A percentile compares a stretch with the other conserved stretches of the same genome.
phyloP scores from a whole-genome alignment of 108 stramenopile species.

The Fragilaria crotonensis region DNA sequence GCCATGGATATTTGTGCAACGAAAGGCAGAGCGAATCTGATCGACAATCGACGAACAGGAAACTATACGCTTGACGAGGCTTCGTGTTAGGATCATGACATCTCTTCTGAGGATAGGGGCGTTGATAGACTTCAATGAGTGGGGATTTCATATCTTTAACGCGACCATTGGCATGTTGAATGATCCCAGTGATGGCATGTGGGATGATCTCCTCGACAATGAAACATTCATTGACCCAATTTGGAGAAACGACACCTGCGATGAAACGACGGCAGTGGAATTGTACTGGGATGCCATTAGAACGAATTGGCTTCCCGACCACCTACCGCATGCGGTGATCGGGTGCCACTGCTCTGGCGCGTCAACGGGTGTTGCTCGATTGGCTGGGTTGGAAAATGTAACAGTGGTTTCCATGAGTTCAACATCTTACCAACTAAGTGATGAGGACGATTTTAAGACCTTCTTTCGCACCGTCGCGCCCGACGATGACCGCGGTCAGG shows the following conservation, averaged over 20 bases:
- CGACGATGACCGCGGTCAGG: constrained; percentile 6
- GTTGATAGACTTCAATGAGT: too few relatives aligned
- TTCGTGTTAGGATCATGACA: too few relatives aligned
- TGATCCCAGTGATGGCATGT: background rate
- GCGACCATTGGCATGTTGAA: background rate
- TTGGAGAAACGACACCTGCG: background rate
- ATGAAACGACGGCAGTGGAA: background rate
- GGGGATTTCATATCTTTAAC: too few relatives aligned
- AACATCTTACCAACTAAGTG: background rate
- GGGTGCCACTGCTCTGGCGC: constrained; percentile 1
- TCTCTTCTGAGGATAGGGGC: too few relatives aligned
- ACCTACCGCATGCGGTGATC: background rate
- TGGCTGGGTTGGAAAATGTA: background rate
- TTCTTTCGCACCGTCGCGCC: constrained; percentile 1
- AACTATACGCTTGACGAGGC: too few relatives aligned
- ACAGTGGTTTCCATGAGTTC: background rate
- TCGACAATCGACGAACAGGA: too few relatives aligned
- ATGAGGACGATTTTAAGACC: background rate
- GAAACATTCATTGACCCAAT: background rate
- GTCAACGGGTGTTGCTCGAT: background rate
- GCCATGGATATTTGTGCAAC: too few relatives aligned
- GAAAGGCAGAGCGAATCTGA: too few relatives aligned
- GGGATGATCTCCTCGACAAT: constrained; percentile 1
- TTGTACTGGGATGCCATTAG: background rate
- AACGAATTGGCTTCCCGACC: background rate